Evolutionary conservation across 2,329 filamentous ascomycete species (phyloP).

Genomic region (Clonostachys sp.): DNA sequence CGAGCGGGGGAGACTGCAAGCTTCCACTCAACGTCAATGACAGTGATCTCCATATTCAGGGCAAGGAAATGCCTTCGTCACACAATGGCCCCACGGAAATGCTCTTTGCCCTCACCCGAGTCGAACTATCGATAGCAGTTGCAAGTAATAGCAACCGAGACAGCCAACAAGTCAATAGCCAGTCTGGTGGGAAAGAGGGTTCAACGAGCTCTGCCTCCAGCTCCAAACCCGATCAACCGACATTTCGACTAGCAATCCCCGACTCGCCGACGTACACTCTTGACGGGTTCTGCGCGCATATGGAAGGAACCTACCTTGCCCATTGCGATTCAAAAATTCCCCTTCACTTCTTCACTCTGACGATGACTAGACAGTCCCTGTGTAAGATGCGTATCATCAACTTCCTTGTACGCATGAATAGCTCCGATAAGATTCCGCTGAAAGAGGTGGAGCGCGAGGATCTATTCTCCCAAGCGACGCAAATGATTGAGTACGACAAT

Average conservation of each 20-base stretch:
- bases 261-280: slow-evolving; percentile 43
- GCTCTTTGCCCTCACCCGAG: slow-evolving; percentile 51
- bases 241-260: slow-evolving; percentile 42
- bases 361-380: slow-evolving; percentile 50
- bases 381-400: slow-evolving; percentile 52
- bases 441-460: slow-evolving; percentile 43
- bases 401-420: slow-evolving; percentile 45
- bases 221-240: slow-evolving; percentile 13
- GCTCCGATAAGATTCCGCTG: slow-evolving; percentile 27
- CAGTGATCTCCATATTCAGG: slow-evolving; percentile 51
- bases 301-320: slow-evolving; percentile 50
- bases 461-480: slow-evolving; percentile 49
- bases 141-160: slow-evolving; percentile 38
- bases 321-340: slow-evolving; percentile 55
- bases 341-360: slow-evolving; percentile 52
- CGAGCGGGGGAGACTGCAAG: slow-evolving; percentile 47
- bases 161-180: slow-evolving; percentile 17
- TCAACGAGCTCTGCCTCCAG: slow-evolving; percentile 11
- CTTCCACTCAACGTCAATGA: slow-evolving; percentile 60
- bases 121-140: slow-evolving; percentile 52
- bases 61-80: slow-evolving; percentile 45
- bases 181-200: slow-evolving; percentile 13
- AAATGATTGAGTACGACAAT: slow-evolving; percentile 57
- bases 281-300: slow-evolving; percentile 47
- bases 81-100: slow-evolving; percentile 53